phyloP scores from a whole-genome alignment of 495 filamentous ascomycete genomes.

The Xylaria curta region DNA sequence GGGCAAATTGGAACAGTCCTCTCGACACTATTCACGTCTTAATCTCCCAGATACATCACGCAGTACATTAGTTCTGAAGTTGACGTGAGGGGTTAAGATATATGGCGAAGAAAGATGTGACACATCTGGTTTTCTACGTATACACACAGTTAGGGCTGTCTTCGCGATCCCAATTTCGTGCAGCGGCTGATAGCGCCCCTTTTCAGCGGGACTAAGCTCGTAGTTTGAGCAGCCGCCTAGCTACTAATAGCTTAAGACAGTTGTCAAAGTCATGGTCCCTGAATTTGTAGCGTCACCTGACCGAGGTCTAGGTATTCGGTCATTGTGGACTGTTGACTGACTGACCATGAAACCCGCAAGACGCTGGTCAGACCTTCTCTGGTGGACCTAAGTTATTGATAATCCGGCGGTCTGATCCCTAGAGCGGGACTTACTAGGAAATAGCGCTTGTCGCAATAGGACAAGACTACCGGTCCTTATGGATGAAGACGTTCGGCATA shows the following conservation, averaged over 20 bases:
- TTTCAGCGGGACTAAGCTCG: neutral
- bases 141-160: neutral
- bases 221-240: neutral
- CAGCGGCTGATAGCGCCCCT: neutral
- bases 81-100: neutral
- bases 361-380: neutral
- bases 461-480: conserved; percentile 6
- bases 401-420: conserved; percentile 10
- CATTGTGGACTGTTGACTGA: neutral
- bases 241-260: neutral
- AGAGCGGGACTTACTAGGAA: neutral
- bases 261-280: neutral
- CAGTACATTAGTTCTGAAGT: too few species aligned
- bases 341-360: conserved; percentile 1
- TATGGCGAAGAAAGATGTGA: neutral
- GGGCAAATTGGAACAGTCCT: neutral
- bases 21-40: neutral
- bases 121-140: neutral
- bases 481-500: neutral
- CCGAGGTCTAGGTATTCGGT: neutral
- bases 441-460: conserved; percentile 6
- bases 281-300: neutral
- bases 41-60: neutral
- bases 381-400: neutral
- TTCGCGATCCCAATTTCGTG: neutral